A percentile compares a stretch with the other conserved stretches of the same genome.
Evolutionary conservation across 2,329 filamentous ascomycete genomes (phyloP).

Genomic region (Immersiporthe knoxdaviesiana): DNA sequence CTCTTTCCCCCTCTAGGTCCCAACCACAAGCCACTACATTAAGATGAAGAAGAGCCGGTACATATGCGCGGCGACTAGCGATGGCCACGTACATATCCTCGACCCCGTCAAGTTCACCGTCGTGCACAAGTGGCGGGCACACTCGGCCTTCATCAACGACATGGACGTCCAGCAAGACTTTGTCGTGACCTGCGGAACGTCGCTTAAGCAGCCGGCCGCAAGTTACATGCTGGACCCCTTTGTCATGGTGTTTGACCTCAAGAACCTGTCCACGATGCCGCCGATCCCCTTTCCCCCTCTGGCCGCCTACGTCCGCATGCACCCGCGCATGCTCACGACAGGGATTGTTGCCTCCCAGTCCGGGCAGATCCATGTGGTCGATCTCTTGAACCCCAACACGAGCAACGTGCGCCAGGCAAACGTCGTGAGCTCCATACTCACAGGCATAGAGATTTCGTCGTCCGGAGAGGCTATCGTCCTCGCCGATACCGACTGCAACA

Average conservation of each 20-base stretch:
- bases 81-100: slow-evolving; percentile 81
- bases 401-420: slow-evolving; percentile 85
- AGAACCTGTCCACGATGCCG: slow-evolving; percentile 83
- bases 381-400: slow-evolving; percentile 90
- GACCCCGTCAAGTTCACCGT: slow-evolving; percentile 78
- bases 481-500: slow-evolving; percentile 74
- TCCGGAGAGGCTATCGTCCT: slow-evolving; percentile 86
- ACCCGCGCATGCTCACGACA: slow-evolving; percentile 92
- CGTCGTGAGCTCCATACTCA: slow-evolving; percentile 68
- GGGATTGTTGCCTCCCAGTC: slow-evolving; percentile 90
- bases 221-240: slow-evolving; percentile 87
- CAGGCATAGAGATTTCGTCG: slow-evolving; percentile 81
- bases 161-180: slow-evolving; percentile 98
- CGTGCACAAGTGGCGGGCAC: slow-evolving; percentile 87
- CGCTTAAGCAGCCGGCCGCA: slow-evolving; percentile 73
- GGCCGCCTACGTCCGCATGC: slow-evolving; percentile 93
- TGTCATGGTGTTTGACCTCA: slow-evolving; percentile 94
- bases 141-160: slow-evolving; percentile 86
- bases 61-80: slow-evolving; percentile 87
- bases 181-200: slow-evolving; percentile 93
- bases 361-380: slow-evolving; percentile 93
- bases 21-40: slow-evolving; percentile 77
- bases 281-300: slow-evolving; percentile 92
- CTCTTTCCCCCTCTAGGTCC: slow-evolving; percentile 56
- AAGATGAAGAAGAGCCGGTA: slow-evolving; percentile 91